A percentile compares a stretch with the other conserved stretches of the same genome.
Evolutionary conservation across 2,329 filamentous ascomycete genomes (phyloP).

Genomic region (Drechmeria coniospora): DNA sequence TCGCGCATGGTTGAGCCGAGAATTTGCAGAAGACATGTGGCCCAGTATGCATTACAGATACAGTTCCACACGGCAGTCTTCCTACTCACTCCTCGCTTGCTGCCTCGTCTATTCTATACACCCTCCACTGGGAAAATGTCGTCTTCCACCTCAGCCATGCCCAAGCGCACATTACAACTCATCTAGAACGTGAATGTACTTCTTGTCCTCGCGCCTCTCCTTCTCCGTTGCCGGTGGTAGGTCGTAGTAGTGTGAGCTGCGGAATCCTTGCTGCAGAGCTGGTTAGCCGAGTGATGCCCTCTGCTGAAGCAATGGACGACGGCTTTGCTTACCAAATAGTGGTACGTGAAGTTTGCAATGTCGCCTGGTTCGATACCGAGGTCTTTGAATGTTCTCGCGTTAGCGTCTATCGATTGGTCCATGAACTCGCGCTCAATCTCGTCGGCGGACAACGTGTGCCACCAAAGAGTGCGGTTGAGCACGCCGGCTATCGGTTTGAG

Average conservation of each 20-base stretch:
- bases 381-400: conserved; percentile 90
- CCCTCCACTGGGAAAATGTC: not conserved
- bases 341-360: conserved; percentile 73
- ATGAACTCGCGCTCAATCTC: conserved; percentile 86
- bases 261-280: conserved; percentile 61
- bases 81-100: no score
- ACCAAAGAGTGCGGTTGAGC: conserved; percentile 78
- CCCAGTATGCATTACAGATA: no score
- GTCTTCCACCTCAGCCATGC: not conserved
- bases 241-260: conserved; percentile 79
- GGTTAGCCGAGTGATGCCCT: conserved; percentile 13
- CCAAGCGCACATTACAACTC: conserved; percentile 44
- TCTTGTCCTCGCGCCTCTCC: conserved; percentile 88
- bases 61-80: no score
- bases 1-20: no score
- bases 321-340: conserved; percentile 62
- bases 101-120: not conserved
- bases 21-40: no score
- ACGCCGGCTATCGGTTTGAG: conserved; percentile 60
- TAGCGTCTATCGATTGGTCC: conserved; percentile 79
- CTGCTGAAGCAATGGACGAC: no score
- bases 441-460: conserved; percentile 68
- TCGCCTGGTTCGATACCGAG: conserved; percentile 81
- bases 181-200: conserved; percentile 89
- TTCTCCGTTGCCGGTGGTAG: conserved; percentile 87